Evolutionary conservation across 2,329 filamentous ascomycete genomes (phyloP).

Genomic region (Grosmannia serpens): DNA sequence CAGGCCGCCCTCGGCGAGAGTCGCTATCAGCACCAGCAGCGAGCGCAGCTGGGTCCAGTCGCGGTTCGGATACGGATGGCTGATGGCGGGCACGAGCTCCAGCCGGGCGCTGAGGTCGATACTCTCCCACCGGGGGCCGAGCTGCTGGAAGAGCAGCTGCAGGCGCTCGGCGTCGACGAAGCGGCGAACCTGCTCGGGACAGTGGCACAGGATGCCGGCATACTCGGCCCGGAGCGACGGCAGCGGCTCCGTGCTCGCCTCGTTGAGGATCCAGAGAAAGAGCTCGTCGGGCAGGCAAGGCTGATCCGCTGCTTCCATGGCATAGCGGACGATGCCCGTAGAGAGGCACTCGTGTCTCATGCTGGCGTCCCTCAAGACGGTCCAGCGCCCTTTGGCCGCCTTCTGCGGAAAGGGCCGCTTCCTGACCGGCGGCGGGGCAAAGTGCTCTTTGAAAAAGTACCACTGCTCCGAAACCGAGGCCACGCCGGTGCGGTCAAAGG

Average conservation of each 20-base stretch:
- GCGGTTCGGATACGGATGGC: conserved; percentile 16
- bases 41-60: conserved; percentile 34
- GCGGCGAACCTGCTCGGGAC: conserved; percentile 21
- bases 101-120: conserved; percentile 14
- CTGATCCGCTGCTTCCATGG: conserved; percentile 21
- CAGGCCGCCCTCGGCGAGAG: conserved; percentile 23
- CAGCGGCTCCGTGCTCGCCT: conserved; percentile 44
- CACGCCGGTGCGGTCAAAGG: conserved; percentile 38
- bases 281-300: conserved; percentile 48
- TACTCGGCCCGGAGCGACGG: conserved; percentile 44
- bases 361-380: conserved; percentile 33
- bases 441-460: conserved; percentile 37
- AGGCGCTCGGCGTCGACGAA: conserved; percentile 34
- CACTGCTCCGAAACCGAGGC: conserved; percentile 26
- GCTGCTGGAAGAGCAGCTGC: conserved; percentile 40
- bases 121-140: conserved; percentile 45
- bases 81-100: conserved; percentile 11
- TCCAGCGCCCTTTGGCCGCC: conserved; percentile 29
- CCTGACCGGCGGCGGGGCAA: conserved; percentile 13
- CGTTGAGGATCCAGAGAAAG: conserved; percentile 53
- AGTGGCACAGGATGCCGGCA: conserved; percentile 37
- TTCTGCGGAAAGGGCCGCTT: conserved; percentile 26
- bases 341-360: conserved; percentile 47
- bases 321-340: conserved; percentile 48
- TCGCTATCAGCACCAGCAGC: conserved; percentile 30